Base-by-base conservation (phyloP, 768 basidiomycete species). In the Tubosaeta sp. region DNA sequence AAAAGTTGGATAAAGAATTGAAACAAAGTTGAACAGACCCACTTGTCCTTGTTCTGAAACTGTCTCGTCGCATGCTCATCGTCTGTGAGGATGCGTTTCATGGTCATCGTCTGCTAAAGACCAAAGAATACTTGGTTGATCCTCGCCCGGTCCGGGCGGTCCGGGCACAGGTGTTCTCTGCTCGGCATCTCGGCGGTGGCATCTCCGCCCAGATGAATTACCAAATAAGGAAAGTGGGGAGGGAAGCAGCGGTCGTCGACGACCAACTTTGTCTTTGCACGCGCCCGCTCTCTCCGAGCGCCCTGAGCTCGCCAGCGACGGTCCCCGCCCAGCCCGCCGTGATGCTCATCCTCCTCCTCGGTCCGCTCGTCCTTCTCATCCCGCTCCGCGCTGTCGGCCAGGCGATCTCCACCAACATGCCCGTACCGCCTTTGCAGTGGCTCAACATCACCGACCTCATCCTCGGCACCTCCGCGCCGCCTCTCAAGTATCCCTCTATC, bases 401-500 rank as follows among this genome's bases (percentile, higher is more conserved):
- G 59, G 67, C 72, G 46, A 76, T 81, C 47, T 77, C 83, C 14
- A 81, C 78, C 2, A 67, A 58, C 55, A 77, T 75, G 32, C 72
- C 82, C 19, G 60, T 72, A 5, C 72, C 71, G 8, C 71, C 70
- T n/a, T 57, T 68, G 10, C 69, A 70, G 54, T 86, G 83, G 89
- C 79, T 91, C 64, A 87, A 88, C 66, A 71, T 90, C 58, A 78
- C 84, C 5, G 54, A 57, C 56, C 70, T 82, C 46, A 70, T 86
- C 38, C 69, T 68, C 27, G 86, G 86, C 29, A 64, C 83, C 1
- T 49, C 78, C 4, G 67, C 72, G 2, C 80, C 86, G 7, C 82
- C 83, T 7, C 74, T 90, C 56, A 85, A 81, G 65, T 83, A 87
- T 59, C 80, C 86, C 7, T 76, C 84, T 30, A 82, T 91, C 56